phyloP scores from a whole-genome alignment of 768 basidiomycete species.

The Leccinum truebloodii region DNA sequence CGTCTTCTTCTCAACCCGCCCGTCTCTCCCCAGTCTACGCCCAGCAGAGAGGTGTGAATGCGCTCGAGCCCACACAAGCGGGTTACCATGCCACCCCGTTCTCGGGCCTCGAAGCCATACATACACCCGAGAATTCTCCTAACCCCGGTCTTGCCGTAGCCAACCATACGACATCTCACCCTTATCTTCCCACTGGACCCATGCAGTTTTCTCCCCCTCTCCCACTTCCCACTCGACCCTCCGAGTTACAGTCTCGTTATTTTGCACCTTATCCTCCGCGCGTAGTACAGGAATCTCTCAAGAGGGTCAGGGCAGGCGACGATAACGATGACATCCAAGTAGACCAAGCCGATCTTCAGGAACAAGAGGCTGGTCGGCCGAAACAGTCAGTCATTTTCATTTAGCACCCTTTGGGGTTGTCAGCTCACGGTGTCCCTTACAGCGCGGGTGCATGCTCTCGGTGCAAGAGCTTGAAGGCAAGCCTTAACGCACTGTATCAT shows the following conservation, averaged over 20 bases:
- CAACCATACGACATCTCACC: conserved; percentile 10
- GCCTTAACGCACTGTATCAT: not conserved
- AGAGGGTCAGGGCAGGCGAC: conserved; percentile 25
- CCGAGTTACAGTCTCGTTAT: conserved; percentile 31
- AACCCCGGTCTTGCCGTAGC: conserved; percentile 5
- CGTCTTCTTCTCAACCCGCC: conserved; percentile 9
- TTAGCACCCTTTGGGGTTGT: not conserved
- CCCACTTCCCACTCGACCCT: conserved; percentile 29
- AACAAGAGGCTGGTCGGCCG: conserved; percentile 21
- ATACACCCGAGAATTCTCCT: conserved; percentile 16
- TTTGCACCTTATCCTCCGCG: conserved; percentile 10
- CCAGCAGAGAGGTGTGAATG: conserved; percentile 7
- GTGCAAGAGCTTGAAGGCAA: conserved; percentile 60
- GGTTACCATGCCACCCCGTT: conserved; percentile 20
- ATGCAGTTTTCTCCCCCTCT: conserved; percentile 35
- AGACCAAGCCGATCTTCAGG: conserved; percentile 24
- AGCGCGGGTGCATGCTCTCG: conserved; percentile 67
- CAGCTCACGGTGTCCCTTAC: conserved; percentile 4
- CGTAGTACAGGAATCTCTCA: conserved; percentile 10
- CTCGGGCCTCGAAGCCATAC: conserved; percentile 5
- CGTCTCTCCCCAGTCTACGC: conserved; percentile 17
- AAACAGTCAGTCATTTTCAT: conserved; percentile 22
- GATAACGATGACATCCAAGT: conserved; percentile 17
- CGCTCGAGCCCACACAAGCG: conserved; percentile 15
- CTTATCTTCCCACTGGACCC: conserved; percentile 25